These are phyloP conservation scores for Panaeolus papilionaceus DNA, from an alignment of 768 basidiomycete species.

Conservation along the genomic window DNA sequence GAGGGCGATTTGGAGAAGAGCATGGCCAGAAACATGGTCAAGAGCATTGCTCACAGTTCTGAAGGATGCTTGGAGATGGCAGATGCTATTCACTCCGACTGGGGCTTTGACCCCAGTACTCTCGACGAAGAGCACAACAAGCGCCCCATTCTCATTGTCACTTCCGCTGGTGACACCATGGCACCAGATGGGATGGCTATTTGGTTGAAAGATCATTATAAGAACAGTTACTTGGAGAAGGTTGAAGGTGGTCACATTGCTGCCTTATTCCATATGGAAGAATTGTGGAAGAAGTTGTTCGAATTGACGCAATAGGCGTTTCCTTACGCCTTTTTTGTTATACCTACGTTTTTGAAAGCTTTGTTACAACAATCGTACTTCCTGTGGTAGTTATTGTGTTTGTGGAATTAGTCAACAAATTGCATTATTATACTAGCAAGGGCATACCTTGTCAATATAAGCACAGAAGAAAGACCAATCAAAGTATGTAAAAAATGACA, in stretches of 20 bases:
- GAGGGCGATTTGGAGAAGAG: conserved; percentile 51
- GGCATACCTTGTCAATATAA: too few relatives aligned
- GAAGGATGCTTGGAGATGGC: conserved; percentile 54
- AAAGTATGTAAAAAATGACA: too few relatives aligned
- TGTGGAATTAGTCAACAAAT: too few relatives aligned
- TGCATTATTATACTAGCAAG: too few relatives aligned
- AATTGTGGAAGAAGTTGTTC: conserved; percentile 47
- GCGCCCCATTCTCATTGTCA: conserved; percentile 52
- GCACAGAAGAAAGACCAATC: too few relatives aligned
- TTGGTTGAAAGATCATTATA: conserved; percentile 53
- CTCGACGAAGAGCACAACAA: conserved; percentile 52
- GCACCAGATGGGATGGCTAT: conserved; percentile 49
- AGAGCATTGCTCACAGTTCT: conserved; percentile 58
- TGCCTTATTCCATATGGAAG: conserved; percentile 49
- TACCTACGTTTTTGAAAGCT: background rate
- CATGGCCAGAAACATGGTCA: conserved; percentile 47
- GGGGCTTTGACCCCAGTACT: conserved; percentile 51
- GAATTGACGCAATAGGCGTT: background rate
- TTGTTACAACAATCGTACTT: too few relatives aligned
- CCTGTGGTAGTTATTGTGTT: too few relatives aligned
- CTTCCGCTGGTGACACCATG: conserved; percentile 46
- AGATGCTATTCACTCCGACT: conserved; percentile 52
- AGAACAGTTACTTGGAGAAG: conserved; percentile 45
- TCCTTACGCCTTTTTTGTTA: background rate
- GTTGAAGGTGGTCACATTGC: conserved; percentile 57